Evolutionary conservation across 1,284 basidiomycete species (phyloP).

Genomic region (Tilletia indica): DNA sequence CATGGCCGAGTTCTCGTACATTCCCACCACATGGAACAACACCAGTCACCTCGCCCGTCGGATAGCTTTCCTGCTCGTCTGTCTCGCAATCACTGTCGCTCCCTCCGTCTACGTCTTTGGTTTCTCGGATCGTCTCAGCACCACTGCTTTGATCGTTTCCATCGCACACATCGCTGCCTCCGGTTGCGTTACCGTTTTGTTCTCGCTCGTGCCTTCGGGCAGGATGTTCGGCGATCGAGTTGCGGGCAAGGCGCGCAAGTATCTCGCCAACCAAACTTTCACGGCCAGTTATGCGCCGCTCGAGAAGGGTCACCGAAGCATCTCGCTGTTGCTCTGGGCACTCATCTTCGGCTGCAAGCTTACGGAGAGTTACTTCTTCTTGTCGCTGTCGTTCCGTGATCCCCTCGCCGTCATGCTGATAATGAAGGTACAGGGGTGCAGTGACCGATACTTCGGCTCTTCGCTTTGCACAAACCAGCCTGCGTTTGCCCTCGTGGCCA

Average conservation of each 20-base stretch:
- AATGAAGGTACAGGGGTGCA: conserved; percentile 52
- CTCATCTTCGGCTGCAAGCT: conserved; percentile 56
- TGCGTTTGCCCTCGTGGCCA: conserved; percentile 51
- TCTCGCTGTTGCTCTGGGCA: conserved; percentile 51
- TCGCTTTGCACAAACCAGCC: conserved; percentile 52
- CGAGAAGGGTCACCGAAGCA: conserved; percentile 40
- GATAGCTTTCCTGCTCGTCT: conserved; percentile 51
- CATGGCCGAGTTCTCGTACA: conserved; percentile 53
- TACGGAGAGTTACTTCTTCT: conserved; percentile 56
- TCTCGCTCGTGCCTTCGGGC: conserved; percentile 52
- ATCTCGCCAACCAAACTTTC: conserved; percentile 55
- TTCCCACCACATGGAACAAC: conserved; percentile 56
- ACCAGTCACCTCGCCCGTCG: conserved; percentile 52
- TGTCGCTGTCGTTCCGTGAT: conserved; percentile 55
- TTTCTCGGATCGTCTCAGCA: conserved; percentile 40
- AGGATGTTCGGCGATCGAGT: conserved; percentile 55
- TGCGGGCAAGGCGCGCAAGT: conserved; percentile 54
- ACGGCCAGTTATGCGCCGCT: conserved; percentile 53
- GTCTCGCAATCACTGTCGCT: conserved; percentile 51
- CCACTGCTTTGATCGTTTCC: conserved; percentile 42
- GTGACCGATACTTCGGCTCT: conserved; percentile 55
- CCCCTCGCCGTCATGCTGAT: conserved; percentile 54
- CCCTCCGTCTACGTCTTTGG: conserved; percentile 54
- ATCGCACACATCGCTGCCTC: conserved; percentile 48
- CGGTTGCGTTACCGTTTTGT: conserved; percentile 49